These are phyloP conservation scores for Elongisporangium prolatum DNA, from an alignment of 352 stramenopile genomes.

Conservation along the genomic window DNA sequence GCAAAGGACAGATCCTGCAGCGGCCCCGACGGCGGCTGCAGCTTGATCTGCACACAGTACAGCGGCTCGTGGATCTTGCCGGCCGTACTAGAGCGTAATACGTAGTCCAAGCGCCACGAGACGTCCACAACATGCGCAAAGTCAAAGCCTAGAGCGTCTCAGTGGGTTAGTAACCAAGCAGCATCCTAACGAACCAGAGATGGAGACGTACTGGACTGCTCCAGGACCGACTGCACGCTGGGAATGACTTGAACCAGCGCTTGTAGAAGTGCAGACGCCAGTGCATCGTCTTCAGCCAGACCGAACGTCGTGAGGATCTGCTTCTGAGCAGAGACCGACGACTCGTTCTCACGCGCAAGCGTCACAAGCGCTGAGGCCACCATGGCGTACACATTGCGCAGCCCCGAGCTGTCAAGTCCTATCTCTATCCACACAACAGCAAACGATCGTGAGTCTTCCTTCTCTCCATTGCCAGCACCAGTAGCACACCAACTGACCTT, in stretches of 20 bases:
- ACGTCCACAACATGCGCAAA: constrained; percentile 72
- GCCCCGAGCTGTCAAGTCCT: constrained; percentile 5
- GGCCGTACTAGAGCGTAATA: constrained; percentile 44
- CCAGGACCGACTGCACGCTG: constrained; percentile 21
- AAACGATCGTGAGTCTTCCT: neutral
- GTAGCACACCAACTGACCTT: neutral
- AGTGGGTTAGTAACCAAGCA: too few relatives aligned
- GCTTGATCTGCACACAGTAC: constrained; percentile 63
- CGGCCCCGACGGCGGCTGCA: constrained; percentile 36
- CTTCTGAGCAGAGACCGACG: constrained; percentile 4
- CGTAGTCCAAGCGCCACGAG: constrained; percentile 69
- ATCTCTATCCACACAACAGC: constrained; percentile 23
- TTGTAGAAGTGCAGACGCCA: constrained; percentile 19
- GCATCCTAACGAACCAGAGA: neutral
- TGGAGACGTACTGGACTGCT: constrained; percentile 23
- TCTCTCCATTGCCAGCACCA: constrained; percentile 5
- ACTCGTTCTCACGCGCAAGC: constrained; percentile 5
- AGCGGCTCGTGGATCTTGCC: constrained; percentile 49
- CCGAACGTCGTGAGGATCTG: constrained; percentile 14
- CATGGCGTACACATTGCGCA: constrained; percentile 4
- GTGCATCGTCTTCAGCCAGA: constrained; percentile 22
- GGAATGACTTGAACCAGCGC: constrained; percentile 14
- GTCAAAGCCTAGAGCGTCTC: constrained; percentile 55
- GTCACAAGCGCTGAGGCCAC: neutral
- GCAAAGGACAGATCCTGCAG: constrained; percentile 42